Evolutionary conservation across 768 basidiomycete species (phyloP).

Genomic region (Austroboletus eburneus): DNA sequence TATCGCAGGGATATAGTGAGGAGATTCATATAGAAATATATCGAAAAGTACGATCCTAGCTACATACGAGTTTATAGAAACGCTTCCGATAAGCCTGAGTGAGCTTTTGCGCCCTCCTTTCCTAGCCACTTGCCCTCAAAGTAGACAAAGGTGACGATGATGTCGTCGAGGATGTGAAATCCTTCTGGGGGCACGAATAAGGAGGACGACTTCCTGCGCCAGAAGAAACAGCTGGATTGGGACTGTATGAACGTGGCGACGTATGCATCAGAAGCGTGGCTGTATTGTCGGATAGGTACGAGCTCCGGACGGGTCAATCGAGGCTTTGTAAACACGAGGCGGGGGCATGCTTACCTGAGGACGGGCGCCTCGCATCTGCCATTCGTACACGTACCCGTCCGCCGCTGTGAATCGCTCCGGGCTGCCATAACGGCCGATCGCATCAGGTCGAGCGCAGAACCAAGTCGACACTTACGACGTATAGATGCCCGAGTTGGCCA

Average conservation of each 20-base stretch:
- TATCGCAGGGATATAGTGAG: conserved; percentile 11
- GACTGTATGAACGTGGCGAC: conserved; percentile 28
- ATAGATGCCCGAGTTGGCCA: conserved; percentile 20
- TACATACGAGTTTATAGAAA: too few relatives aligned
- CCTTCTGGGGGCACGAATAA: conserved; percentile 29
- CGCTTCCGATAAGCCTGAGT: conserved; percentile 2
- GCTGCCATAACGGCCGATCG: conserved; percentile 3
- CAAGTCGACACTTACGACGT: conserved; percentile 24
- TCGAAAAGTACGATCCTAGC: neutral
- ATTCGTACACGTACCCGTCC: conserved; percentile 24
- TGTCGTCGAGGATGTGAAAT: conserved; percentile 31
- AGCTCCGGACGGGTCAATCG: conserved; percentile 18
- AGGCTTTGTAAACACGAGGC: neutral
- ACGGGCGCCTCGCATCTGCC: conserved; percentile 23
- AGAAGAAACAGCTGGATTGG: conserved; percentile 7
- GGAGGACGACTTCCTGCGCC: conserved; percentile 16
- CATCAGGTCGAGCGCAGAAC: neutral
- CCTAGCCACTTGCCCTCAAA: conserved; percentile 31
- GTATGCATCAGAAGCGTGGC: conserved; percentile 7
- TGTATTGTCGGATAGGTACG: conserved; percentile 14
- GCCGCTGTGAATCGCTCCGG: conserved; percentile 24
- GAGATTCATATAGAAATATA: conserved; percentile 8
- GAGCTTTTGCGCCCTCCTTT: conserved; percentile 15
- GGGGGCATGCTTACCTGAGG: conserved; percentile 18
- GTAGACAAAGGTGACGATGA: conserved; percentile 34